Percentiles rank a stretch among this genome's conserved stretches.
Evolutionary conservation across 371 early-diverging fungal species (phyloP).

Genomic region (Mucor lusitanicus): DNA sequence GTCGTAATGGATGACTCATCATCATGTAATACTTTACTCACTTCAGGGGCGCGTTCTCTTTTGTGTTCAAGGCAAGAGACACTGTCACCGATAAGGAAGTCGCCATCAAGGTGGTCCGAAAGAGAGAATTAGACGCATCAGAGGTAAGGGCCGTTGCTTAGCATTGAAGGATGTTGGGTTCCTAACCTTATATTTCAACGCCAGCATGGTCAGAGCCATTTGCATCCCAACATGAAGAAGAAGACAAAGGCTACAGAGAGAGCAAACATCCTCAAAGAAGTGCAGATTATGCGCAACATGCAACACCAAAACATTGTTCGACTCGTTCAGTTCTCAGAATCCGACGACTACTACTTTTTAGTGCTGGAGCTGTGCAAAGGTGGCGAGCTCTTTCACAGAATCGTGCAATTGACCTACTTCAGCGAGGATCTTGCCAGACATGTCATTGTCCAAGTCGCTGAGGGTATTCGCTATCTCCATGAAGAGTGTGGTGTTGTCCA

Average conservation of each 20-base stretch:
- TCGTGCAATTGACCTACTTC: slow-evolving; percentile 81
- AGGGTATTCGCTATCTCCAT: slow-evolving; percentile 89
- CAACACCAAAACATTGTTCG: slow-evolving; percentile 80
- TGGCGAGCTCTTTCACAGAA: slow-evolving; percentile 87
- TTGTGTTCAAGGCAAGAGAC: slow-evolving; percentile 72
- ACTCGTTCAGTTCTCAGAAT: slow-evolving; percentile 71
- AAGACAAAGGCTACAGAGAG: slow-evolving; percentile 50
- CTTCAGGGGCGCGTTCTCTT: slow-evolving; percentile 77
- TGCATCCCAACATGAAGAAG: slow-evolving; percentile 47
- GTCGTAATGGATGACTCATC: neutral
- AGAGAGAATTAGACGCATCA: slow-evolving; percentile 56
- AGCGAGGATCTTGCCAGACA: slow-evolving; percentile 79
- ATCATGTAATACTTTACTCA: neutral
- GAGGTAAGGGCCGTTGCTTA: slow-evolving; percentile 38
- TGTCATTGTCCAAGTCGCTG: slow-evolving; percentile 88
- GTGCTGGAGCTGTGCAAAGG: slow-evolving; percentile 84
- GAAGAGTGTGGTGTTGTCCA: slow-evolving; percentile 87
- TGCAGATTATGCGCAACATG: slow-evolving; percentile 82
- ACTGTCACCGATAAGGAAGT: slow-evolving; percentile 60
- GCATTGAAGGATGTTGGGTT: neutral
- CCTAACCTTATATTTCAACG: neutral
- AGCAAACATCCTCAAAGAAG: slow-evolving; percentile 85
- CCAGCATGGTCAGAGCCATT: slow-evolving; percentile 25
- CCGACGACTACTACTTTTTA: slow-evolving; percentile 69
- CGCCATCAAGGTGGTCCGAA: slow-evolving; percentile 82